Conservation (phyloP, 306 rosid genomes). For the Prosopis cineraria region DNA sequence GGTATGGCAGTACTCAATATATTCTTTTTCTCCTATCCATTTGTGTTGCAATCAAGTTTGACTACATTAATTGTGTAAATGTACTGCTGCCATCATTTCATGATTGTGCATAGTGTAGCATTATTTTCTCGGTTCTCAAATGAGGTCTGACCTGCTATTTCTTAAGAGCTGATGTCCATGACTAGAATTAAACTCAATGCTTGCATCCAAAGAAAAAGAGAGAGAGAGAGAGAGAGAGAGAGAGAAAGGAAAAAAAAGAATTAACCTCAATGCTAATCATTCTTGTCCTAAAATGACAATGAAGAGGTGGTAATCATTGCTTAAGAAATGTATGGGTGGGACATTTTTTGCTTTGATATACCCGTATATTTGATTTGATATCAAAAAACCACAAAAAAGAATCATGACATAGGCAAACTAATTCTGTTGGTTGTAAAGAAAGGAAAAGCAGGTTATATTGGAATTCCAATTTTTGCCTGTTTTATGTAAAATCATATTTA, state of each 20-base stretch:
- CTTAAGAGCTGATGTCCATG: conserved; percentile 15
- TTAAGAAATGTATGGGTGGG: neutral
- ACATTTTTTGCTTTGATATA: neutral
- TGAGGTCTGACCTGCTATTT: neutral
- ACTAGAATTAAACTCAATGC: conserved; percentile 14
- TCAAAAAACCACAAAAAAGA: neutral
- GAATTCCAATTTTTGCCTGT: neutral
- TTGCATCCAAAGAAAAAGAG: no score
- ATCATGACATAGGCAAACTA: neutral
- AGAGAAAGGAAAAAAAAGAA: no score
- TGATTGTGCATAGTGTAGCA: neutral
- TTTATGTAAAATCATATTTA: conserved; percentile 18
- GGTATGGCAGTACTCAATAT: neutral
- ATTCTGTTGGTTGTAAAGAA: conserved; percentile 18
- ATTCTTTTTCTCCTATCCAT: neutral
- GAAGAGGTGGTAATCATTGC: conserved; percentile 6
- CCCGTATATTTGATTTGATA: neutral
- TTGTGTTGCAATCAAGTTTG: neutral
- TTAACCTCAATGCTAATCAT: conserved; percentile 23
- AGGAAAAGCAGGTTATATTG: conserved; percentile 23
- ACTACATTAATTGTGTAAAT: neutral
- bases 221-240: no score
- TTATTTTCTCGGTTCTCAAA: conserved; percentile 1
- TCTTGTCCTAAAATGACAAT: conserved; percentile 23
- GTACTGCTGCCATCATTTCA: neutral